Base-by-base conservation (phyloP, 495 filamentous ascomycete genomes). In the Bombardia bombarda region DNA sequence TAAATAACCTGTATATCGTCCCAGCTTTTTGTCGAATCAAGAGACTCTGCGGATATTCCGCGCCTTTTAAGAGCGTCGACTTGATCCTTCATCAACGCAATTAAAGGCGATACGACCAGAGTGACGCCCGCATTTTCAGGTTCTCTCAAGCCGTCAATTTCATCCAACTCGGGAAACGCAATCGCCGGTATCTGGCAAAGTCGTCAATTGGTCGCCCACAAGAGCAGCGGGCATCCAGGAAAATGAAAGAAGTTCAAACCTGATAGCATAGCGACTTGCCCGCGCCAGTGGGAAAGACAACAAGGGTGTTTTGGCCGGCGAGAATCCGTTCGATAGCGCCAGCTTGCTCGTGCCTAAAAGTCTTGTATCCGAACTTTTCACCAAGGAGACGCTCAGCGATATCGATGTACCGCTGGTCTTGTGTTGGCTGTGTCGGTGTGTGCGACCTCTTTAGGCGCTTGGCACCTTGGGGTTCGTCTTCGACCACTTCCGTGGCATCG, bases 51-150 rank as follows among this genome's bases (percentile, higher is more conserved):
- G 24, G 65, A 41, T 7, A 79, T 62, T 3, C 67, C 69, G 21
- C 67, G 65, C 25, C 56, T 60, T 23, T 55, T 41, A 4, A 81
- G 53, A 17, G 70, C 65, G 37, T 79, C 73, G 0, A 78, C 70
- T 49, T 80, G 74, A 46, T 78, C 75, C 50, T 77, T 78, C 70
- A 79, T 78, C 35, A 80, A 43, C 1, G 74, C 73, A 37, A 78
- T 73, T 7, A 80, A 50, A 1, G 76, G 74, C 4, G 73, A 75
- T 0, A 79, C 68, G 13, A 77, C 72, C 5, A 78, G 53, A 1
- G 72, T 77, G 33, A 78, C 57, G 3, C 75, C 74, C 3, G 56
- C 18, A 4, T 53, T 45, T 3, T 41, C 43, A 19, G 52, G 50
- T n/a, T 43, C 47, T 12, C 52, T 33, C 4, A 37, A 45, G 1